Conservation (phyloP, 1,139 yeast genomes). For the Candida pseudocylindracea region DNA sequence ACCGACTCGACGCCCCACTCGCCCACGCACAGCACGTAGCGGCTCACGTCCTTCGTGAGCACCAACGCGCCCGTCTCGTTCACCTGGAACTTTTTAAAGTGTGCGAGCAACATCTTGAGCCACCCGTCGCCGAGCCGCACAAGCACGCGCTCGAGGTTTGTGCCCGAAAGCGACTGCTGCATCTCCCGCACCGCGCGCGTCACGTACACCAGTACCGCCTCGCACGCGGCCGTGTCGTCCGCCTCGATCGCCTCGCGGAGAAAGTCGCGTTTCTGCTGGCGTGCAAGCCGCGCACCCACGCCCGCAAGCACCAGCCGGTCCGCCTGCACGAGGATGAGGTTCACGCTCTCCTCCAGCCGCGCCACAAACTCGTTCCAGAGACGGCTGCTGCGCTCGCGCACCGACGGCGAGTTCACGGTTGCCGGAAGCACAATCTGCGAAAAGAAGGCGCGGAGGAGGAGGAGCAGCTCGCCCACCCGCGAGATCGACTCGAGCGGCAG, state of each 20-base stretch:
- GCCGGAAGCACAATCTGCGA: conserved; percentile 55
- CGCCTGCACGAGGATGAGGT: conserved; percentile 39
- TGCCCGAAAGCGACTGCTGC: conserved; percentile 18
- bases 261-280: conserved; percentile 44
- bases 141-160: conserved; percentile 30
- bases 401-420: conserved; percentile 34
- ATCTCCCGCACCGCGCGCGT: conserved; percentile 16
- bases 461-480: conserved; percentile 38
- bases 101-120: conserved; percentile 39
- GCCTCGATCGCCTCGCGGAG: conserved; percentile 18
- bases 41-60: conserved; percentile 66
- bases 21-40: conserved; percentile 55
- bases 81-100: conserved; percentile 55
- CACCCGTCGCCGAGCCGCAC: conserved; percentile 38
- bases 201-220: conserved; percentile 32
- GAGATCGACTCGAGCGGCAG: conserved; percentile 27
- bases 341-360: conserved; percentile 47
- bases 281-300: conserved; percentile 25
- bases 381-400: conserved; percentile 40
- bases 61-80: conserved; percentile 69
- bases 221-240: conserved; percentile 53
- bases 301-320: conserved; percentile 25
- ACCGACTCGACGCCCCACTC: conserved; percentile 45
- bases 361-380: conserved; percentile 46
- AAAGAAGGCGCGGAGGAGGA: conserved; percentile 46